Evolutionary conservation across 768 basidiomycete genomes (phyloP).

Genomic region (Phaffia australis): DNA sequence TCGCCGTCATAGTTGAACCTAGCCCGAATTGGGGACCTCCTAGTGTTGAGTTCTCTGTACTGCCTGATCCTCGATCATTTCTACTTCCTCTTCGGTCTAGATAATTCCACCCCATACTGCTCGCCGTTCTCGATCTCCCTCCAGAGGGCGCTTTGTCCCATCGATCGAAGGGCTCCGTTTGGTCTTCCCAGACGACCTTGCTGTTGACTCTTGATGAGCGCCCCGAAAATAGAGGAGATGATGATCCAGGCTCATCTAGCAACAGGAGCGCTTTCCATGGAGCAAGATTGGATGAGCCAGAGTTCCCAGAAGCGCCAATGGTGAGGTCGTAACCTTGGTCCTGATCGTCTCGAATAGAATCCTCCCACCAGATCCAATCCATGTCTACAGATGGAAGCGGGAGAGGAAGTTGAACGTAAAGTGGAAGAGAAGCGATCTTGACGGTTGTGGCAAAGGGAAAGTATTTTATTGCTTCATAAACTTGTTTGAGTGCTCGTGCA

Average conservation of each 20-base stretch:
- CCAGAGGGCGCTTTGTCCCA: background rate
- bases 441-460: conserved; percentile 22
- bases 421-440: conserved; percentile 16
- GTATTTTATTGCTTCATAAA: conserved; percentile 7
- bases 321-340: conserved; percentile 3
- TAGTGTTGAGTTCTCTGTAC: background rate
- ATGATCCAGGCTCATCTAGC: background rate
- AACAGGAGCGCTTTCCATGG: background rate
- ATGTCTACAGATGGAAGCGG: conserved; percentile 14
- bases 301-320: no score
- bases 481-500: conserved; percentile 7
- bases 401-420: conserved; percentile 22
- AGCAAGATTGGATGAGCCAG: background rate
- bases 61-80: background rate
- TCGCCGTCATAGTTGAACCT: background rate
- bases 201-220: background rate
- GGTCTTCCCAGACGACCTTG: background rate
- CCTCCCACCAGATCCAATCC: conserved; percentile 19
- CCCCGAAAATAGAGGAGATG: background rate
- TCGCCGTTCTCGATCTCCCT: background rate
- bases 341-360: conserved; percentile 13
- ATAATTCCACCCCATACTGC: no score
- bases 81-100: background rate
- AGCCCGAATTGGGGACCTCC: background rate
- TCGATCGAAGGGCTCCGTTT: background rate